These are phyloP conservation scores for Protoeuglena noctilucae DNA, from an alignment of 139 green algal genomes.

Conservation along the genomic window DNA sequence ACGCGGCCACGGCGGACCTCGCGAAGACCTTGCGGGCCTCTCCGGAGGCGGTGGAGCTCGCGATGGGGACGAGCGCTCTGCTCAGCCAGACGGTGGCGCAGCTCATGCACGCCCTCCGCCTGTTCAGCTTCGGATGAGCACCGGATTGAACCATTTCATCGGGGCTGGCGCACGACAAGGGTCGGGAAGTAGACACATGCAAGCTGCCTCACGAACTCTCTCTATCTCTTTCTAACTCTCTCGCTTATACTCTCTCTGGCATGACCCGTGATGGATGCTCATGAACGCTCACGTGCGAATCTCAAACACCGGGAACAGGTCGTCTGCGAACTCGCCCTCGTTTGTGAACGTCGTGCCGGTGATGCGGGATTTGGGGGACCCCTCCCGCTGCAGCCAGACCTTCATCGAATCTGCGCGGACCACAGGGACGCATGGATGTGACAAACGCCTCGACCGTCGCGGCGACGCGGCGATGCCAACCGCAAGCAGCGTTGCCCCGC, in stretches of 20 bases:
- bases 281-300: too few species aligned
- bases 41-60: background rate
- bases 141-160: too few species aligned
- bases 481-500: background rate
- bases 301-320: too few species aligned
- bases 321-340: slow-evolving; percentile 1
- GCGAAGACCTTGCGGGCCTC: background rate
- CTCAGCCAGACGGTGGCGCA: background rate
- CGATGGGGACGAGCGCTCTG: background rate
- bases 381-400: background rate
- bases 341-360: too few species aligned
- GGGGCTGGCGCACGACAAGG: too few species aligned
- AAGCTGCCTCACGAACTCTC: too few species aligned
- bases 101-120: background rate
- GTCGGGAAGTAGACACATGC: too few species aligned
- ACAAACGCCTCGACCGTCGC: background rate
- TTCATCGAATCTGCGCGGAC: background rate
- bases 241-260: too few species aligned
- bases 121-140: background rate
- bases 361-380: background rate
- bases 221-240: too few species aligned
- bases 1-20: background rate
- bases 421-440: background rate
- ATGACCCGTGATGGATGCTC: too few species aligned
- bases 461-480: background rate